These are phyloP conservation scores for Globisporangium camurandrum DNA, from an alignment of 352 stramenopile species.

Conservation along the genomic window DNA sequence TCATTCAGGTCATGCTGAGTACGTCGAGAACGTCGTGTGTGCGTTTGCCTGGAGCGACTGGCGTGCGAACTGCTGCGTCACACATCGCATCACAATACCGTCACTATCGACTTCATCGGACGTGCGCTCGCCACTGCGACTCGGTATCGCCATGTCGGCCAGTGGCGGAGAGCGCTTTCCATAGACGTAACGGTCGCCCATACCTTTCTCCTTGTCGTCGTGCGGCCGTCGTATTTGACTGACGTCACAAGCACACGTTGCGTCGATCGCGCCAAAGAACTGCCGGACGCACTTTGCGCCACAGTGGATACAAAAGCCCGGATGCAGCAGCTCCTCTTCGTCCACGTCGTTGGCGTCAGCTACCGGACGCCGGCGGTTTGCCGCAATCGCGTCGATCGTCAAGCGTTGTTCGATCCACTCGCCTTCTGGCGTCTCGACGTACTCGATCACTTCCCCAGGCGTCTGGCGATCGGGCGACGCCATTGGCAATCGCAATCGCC, in stretches of 20 bases:
- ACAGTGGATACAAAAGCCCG: conserved; percentile 31
- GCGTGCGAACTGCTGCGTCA: conserved; percentile 24
- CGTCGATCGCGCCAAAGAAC: conserved; percentile 25
- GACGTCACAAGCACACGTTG: conserved; percentile 35
- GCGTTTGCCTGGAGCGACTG: conserved; percentile 7
- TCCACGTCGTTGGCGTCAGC: conserved; percentile 12
- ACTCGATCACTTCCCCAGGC: conserved; percentile 38
- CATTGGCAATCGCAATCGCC: too few species aligned
- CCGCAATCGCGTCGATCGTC: not conserved
- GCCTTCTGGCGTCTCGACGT: conserved; percentile 48
- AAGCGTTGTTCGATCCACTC: conserved; percentile 48
- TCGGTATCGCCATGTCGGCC: not conserved
- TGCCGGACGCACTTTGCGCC: conserved; percentile 38
- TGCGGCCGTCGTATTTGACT: not conserved
- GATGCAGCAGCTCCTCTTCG: conserved; percentile 10
- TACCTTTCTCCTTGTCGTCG: too few species aligned
- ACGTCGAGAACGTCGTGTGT: not conserved
- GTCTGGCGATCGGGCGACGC: too few species aligned
- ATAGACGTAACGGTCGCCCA: not conserved
- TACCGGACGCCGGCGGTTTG: not conserved
- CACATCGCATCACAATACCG: conserved; percentile 17
- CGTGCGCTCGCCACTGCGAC: not conserved
- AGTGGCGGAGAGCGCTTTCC: too few species aligned
- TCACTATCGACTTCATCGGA: conserved; percentile 12
- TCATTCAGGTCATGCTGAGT: not conserved